Conservation (phyloP, 2,329 filamentous ascomycete species). For the Botrytis byssoidea region DNA sequence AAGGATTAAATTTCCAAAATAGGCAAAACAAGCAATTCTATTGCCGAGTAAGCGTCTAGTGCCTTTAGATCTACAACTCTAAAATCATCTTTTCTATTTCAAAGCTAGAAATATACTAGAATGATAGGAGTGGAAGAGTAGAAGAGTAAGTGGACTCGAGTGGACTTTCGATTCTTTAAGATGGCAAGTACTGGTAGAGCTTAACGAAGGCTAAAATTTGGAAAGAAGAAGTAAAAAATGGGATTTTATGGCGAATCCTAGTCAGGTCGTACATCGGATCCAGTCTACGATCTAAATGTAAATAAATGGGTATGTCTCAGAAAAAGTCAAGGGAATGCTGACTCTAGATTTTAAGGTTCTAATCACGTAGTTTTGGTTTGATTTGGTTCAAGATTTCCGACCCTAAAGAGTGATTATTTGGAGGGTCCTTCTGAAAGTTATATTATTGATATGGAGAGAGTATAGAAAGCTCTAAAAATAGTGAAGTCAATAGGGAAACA, state of each 20-base stretch:
- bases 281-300: neutral
- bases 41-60: neutral
- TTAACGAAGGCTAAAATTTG: neutral
- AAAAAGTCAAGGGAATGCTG: neutral
- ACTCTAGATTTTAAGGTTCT: neutral
- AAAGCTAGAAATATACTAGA: neutral
- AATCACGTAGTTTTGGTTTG: neutral
- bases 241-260: neutral
- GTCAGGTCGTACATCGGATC: no score
- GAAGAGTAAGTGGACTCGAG: neutral
- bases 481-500: neutral
- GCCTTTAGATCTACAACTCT: neutral
- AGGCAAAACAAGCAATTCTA: neutral
- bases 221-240: neutral
- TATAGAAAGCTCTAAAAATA: neutral
- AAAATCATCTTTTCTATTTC: rapidly evolving
- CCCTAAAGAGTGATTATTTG: neutral
- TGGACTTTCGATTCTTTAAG: neutral
- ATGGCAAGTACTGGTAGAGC: neutral
- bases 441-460: neutral
- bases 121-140: neutral
- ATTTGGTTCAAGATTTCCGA: neutral
- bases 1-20: neutral
- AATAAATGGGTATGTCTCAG: neutral
- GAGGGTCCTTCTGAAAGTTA: neutral